Percentiles rank a stretch among this genome's conserved stretches.
Evolutionary conservation across 192 early-diverging fungal genomes (phyloP).

Genomic region (Umbelopsis isabellina): DNA sequence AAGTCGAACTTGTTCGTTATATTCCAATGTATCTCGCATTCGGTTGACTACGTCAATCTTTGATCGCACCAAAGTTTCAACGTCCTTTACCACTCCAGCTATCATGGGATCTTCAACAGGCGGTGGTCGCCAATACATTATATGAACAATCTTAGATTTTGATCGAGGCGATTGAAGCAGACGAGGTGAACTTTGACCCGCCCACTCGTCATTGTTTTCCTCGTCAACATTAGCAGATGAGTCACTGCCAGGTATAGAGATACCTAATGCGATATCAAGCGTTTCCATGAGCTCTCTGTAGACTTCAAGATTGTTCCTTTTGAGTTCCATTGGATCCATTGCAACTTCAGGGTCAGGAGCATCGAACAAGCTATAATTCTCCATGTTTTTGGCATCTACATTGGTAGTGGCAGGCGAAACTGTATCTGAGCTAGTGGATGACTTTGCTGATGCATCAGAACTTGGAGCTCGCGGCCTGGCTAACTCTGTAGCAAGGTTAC

Average conservation of each 20-base stretch:
- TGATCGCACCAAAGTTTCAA: slow-evolving; percentile 24
- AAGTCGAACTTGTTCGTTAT: slow-evolving; percentile 33
- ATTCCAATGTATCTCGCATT: slow-evolving; percentile 43
- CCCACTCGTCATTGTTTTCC: slow-evolving; percentile 18
- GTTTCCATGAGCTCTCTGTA: slow-evolving; percentile 46
- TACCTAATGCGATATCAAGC: slow-evolving; percentile 47
- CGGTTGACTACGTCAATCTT: slow-evolving; percentile 45
- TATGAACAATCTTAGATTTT: slow-evolving; percentile 52
- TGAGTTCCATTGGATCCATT: slow-evolving; percentile 12
- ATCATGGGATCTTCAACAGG: slow-evolving; percentile 30
- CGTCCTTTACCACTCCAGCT: slow-evolving; percentile 28
- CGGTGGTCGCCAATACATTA: slow-evolving; percentile 54
- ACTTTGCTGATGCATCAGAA: neutral
- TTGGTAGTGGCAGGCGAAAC: neutral
- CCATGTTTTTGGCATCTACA: neutral
- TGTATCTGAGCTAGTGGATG: neutral
- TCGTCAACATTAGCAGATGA: slow-evolving; percentile 5
- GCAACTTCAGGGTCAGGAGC: neutral
- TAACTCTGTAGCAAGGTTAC: slow-evolving; percentile 6
- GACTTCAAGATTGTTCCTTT: slow-evolving; percentile 27
- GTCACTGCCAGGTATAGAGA: slow-evolving; percentile 51
- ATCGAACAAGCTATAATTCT: slow-evolving; percentile 9
- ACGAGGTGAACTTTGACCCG: neutral
- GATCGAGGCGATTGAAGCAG: slow-evolving; percentile 51
- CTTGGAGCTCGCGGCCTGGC: neutral